Evolutionary conservation across 2,329 filamentous ascomycete genomes (phyloP).

Genomic region (Scleromitrula shiraiana): DNA sequence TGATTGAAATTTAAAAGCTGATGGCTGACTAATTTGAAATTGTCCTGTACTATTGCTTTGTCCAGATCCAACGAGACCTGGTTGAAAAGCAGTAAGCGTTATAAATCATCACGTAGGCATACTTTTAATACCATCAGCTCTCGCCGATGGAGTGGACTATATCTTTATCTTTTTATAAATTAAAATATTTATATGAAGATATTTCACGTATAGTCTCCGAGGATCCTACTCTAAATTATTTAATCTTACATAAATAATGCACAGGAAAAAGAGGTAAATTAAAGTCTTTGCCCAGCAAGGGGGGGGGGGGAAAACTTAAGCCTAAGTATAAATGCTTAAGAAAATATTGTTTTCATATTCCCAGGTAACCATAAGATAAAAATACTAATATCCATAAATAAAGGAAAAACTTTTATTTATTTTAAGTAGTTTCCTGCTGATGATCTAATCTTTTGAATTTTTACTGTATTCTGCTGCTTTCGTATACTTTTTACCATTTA

Average conservation of each 20-base stretch:
- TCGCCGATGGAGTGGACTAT: neutral
- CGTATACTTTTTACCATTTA: neutral
- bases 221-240: neutral
- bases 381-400: neutral
- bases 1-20: neutral
- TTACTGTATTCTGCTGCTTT: neutral
- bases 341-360: too few relatives aligned
- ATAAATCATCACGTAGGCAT: neutral
- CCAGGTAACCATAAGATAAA: too few relatives aligned
- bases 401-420: neutral
- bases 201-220: constrained; percentile 1
- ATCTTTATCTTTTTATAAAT: neutral
- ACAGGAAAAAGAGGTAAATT: neutral
- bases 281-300: neutral
- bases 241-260: neutral
- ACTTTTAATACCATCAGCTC: neutral
- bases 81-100: neutral
- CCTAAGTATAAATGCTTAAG: too few relatives aligned
- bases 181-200: neutral
- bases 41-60: neutral
- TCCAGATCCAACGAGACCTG: neutral
- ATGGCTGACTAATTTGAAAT: neutral
- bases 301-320: neutral
- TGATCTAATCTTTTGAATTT: neutral
- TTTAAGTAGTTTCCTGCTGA: neutral